A percentile compares a stretch with the other conserved stretches of the same genome.
These are phyloP conservation scores for Aschersonia sp. DNA, from an alignment of 2,329 filamentous ascomycete species.

Conservation along the genomic window DNA sequence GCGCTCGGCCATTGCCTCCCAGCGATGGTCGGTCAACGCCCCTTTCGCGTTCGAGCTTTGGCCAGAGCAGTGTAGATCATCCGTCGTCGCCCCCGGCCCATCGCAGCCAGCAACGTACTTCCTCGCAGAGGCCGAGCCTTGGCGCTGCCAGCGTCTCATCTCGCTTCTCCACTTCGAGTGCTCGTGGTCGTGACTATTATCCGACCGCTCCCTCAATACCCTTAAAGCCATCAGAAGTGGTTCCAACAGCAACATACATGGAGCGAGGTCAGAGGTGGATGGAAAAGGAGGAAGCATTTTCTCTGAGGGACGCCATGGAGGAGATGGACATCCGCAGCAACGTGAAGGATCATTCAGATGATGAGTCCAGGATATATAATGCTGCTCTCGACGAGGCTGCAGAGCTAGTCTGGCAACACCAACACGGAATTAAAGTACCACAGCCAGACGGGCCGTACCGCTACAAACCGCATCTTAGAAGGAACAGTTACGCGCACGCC, in stretches of 20 bases:
- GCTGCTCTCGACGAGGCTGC: constrained; percentile 65
- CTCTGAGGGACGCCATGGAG: constrained; percentile 57
- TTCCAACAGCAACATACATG: constrained; percentile 54
- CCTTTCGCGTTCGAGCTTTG: constrained; percentile 12
- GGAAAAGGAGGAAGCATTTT: constrained; percentile 64
- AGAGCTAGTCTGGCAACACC: constrained; percentile 65
- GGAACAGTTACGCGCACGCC: constrained; percentile 57
- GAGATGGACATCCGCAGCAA: constrained; percentile 47
- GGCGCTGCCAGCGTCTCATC: constrained; percentile 31
- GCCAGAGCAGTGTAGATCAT: constrained; percentile 17
- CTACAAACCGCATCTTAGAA: constrained; percentile 55
- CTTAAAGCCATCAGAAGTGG: constrained; percentile 43
- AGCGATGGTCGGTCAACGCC: constrained; percentile 15
- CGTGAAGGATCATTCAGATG: constrained; percentile 17
- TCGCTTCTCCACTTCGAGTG: constrained; percentile 31
- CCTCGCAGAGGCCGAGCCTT: constrained; percentile 23
- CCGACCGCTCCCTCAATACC: constrained; percentile 26
- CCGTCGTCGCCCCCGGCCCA: constrained; percentile 12
- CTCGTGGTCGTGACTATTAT: constrained; percentile 36
- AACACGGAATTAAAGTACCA: constrained; percentile 35
- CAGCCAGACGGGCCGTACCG: constrained; percentile 47
- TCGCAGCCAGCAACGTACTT: constrained; percentile 11
- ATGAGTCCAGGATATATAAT: constrained; percentile 51
- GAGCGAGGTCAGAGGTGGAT: constrained; percentile 65
- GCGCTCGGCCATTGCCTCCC: constrained; percentile 49